Evolutionary conservation across 2,329 filamentous ascomycete species (phyloP), one percentile per base, ranked within the genome.

Genomic region (Nemania sp.): DNA sequence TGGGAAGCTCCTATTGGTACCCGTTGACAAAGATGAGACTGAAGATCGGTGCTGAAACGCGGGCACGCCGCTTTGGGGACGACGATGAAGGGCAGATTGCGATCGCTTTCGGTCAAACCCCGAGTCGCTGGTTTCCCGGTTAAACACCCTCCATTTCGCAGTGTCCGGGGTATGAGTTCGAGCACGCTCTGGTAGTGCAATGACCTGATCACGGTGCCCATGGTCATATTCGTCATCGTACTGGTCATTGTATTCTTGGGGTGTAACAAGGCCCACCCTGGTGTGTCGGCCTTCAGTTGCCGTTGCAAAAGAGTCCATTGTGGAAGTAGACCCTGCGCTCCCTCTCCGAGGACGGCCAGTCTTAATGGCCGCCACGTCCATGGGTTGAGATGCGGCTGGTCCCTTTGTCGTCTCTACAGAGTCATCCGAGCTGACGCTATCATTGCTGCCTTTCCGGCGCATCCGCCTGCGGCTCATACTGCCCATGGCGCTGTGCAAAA

Each of bases 401-500:
- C 82, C 86, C 10, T 83, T 79, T 1, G 86, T 84, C 0, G 87
- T 89, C 71, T 87, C 85, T 2, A 85, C 80, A 13, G 87, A 89
- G 59, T 80, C 83, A 43, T 85, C 83, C 0, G 86, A 89, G 67
- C 77, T 81, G 60, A 79, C 81, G 69, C 87, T 88, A 51, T 77
- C 79, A 43, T 72, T 74, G 66, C 85, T 86, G 5, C 70, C 74
- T 57, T 79, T 75, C 40, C 78, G 74, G 5, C 71, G 72, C 59
- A 82, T 75, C n/a, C 79, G 76, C 61, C 79, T 78, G 59, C 82
- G 79, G 66, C 83, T 87, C 71, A 92, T 88, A 2, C 84, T 92
- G 5, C 92, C 92, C 83, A 97, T 88, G 11, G 92, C 92, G 67
- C 91, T 96, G 74, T 97, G 92, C 13, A 97, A 81, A 74, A 97